Evolutionary conservation across 352 stramenopile species (phyloP).

Genomic region (Pythium aphanidermatum): DNA sequence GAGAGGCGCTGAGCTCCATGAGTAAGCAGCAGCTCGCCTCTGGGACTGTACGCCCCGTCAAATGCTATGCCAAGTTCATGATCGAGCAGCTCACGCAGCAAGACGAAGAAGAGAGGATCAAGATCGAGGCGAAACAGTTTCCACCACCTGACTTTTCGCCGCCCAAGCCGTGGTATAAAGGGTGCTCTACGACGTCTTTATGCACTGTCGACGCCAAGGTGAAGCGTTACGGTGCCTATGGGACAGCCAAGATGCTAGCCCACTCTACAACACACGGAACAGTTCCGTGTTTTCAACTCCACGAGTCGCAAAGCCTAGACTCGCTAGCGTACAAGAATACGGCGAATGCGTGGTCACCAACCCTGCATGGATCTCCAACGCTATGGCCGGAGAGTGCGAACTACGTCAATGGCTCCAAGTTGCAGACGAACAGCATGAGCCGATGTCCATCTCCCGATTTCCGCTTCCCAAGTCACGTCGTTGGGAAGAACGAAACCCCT

Average conservation of each 20-base stretch:
- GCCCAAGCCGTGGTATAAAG: slow-evolving; percentile 47
- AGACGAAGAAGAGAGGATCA: slow-evolving; percentile 10
- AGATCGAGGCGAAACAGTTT: slow-evolving; percentile 8
- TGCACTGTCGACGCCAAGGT: slow-evolving; percentile 45
- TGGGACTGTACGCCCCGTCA: slow-evolving; percentile 20
- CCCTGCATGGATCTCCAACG: slow-evolving; percentile 36
- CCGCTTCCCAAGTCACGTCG: slow-evolving; percentile 24
- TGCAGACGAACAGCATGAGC: slow-evolving; percentile 27
- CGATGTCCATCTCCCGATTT: slow-evolving; percentile 42
- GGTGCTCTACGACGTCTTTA: slow-evolving; percentile 23
- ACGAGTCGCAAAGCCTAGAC: slow-evolving; percentile 33
- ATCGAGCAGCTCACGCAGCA: slow-evolving; percentile 17
- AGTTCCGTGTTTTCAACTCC: slow-evolving; percentile 20
- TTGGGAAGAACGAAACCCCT: slow-evolving; percentile 7
- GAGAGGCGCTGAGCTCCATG: not conserved
- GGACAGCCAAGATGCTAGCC: slow-evolving; percentile 33
- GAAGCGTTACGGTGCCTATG: slow-evolving; percentile 45
- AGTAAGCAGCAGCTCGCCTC: not conserved
- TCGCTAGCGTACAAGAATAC: slow-evolving; percentile 21
- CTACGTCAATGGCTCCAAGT: slow-evolving; percentile 27
- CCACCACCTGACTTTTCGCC: slow-evolving; percentile 17
- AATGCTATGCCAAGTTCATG: slow-evolving; percentile 27
- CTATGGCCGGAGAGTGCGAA: slow-evolving; percentile 46
- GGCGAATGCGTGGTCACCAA: slow-evolving; percentile 27
- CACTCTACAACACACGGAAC: slow-evolving; percentile 19